Evolutionary conservation across 2,329 filamentous ascomycete genomes (phyloP), one percentile per base, ranked within the genome.

Genomic region (Helminthosporium solani): DNA sequence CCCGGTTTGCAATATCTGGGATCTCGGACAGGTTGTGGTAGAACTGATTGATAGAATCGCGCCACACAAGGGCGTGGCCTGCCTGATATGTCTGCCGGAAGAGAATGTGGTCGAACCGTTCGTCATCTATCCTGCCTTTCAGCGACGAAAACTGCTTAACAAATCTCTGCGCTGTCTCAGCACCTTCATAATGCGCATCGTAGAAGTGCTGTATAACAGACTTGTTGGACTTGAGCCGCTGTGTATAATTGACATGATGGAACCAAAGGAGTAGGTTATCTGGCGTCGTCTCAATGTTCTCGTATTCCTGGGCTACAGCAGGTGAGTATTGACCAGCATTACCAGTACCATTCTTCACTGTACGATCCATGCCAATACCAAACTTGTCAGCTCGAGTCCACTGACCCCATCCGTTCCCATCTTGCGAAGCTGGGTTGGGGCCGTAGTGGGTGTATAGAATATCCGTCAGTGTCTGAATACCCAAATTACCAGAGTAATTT

Each of bases 251-350:
- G 0, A 88, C 83, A 58, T 89, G 86, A 63, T 88, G 86, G 69
- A 88, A 88, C 85, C 85, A 89, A 2, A 88, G 72, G 2, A 88
- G 66, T 1, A 88, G 71, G 18, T 88, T 74, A 49, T 88, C 85
- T 0, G 85, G 84, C 0, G 85, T 88, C 0, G 80, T 84, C 12
- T 78, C 75, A 15, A 82, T 71, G 34, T 78, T 68, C 54, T 88
- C 85, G 60, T 78, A 88, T 56, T 72, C 65, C 2, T 71, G 63
- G 0, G 81, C 79, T 0, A 88, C 65, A 48, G 85, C 80, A 0
- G 75, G 54, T 0, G 84, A 83, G 58, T 88, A 89, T 56, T 87
- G 83, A 0, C 83, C 83, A 0, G 84, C 71, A 51, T 77, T 83
- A 0, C 82, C 80, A 0, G 85, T 88, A 8, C 86, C 86, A 42